Evolutionary conservation across 2,329 filamentous ascomycete genomes (phyloP).

Genomic region (Lomentospora prolificans): DNA sequence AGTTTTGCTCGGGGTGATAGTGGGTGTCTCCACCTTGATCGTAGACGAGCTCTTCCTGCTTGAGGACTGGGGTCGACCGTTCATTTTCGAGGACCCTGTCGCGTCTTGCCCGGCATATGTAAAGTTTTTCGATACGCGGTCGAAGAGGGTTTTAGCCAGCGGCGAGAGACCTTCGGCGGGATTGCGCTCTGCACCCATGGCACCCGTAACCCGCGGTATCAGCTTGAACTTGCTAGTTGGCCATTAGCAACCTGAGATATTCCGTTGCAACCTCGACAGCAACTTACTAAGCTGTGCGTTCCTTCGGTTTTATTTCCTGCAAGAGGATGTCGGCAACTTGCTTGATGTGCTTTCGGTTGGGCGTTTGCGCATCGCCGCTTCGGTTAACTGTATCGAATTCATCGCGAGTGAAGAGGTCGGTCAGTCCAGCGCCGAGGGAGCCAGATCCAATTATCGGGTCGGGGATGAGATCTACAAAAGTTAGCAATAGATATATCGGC

Average conservation of each 20-base stretch:
- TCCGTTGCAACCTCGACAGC: background rate
- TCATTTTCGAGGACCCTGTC: conserved; percentile 1
- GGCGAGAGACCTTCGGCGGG: conserved; percentile 37
- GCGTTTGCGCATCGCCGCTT: conserved; percentile 50
- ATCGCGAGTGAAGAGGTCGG: conserved; percentile 39
- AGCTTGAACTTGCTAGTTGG: conserved; percentile 41
- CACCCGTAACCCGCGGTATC: conserved; percentile 15
- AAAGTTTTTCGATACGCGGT: conserved; percentile 29
- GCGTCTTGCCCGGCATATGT: conserved; percentile 25
- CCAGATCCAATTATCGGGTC: conserved; percentile 50
- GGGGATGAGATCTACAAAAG: conserved; percentile 50
- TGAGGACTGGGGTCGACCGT: conserved; percentile 5
- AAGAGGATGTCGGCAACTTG: conserved; percentile 66
- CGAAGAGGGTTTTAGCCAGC: conserved; percentile 31
- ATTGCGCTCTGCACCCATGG: conserved; percentile 15
- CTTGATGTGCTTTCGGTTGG: conserved; percentile 56
- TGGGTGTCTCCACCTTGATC: conserved; percentile 3
- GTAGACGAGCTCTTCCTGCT: background rate
- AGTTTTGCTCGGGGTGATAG: background rate
- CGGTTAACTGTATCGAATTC: conserved; percentile 61
- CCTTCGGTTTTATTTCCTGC: conserved; percentile 61
- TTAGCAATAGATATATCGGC: conserved; percentile 3
- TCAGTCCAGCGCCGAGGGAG: conserved; percentile 39
- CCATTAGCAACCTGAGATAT: background rate
- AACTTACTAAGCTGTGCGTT: conserved; percentile 57